Evolutionary conservation across 169 alveolate genomes (phyloP).

Genomic region (Plasmodium reichenowi): DNA sequence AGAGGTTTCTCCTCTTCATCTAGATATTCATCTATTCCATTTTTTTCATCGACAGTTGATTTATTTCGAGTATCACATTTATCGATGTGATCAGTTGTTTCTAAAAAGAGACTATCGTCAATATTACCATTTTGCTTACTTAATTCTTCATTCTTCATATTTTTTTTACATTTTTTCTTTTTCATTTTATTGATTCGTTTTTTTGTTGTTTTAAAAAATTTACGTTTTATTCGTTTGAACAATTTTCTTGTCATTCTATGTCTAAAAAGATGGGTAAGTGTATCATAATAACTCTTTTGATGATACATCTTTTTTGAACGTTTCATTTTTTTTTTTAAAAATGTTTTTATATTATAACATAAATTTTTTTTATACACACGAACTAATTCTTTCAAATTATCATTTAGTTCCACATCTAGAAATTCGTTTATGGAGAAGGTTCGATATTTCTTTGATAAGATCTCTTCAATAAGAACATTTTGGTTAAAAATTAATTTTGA

Average conservation of each 20-base stretch:
- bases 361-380: slow-evolving; percentile 34
- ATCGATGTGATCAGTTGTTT: neutral
- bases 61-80: neutral
- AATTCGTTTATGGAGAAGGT: slow-evolving; percentile 63
- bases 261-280: neutral
- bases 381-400: slow-evolving; percentile 34
- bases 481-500: slow-evolving; percentile 17
- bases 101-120: neutral
- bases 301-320: neutral
- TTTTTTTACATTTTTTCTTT: neutral
- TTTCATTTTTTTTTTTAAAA: slow-evolving; percentile 8
- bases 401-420: slow-evolving; percentile 44
- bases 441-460: slow-evolving; percentile 45
- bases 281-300: neutral
- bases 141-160: neutral
- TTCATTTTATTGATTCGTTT: neutral
- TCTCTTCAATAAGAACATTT: slow-evolving; percentile 36
- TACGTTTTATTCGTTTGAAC: slow-evolving; percentile 1
- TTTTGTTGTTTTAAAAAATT: slow-evolving; percentile 14
- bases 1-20: slow-evolving; percentile 25
- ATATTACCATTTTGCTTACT: neutral
- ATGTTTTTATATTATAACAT: slow-evolving; percentile 26
- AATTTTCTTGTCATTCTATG: neutral
- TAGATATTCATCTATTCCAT: neutral
- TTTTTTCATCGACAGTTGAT: neutral